Evolutionary conservation across 306 rosid genomes (phyloP).

Genomic region (Quillaja saponaria): DNA sequence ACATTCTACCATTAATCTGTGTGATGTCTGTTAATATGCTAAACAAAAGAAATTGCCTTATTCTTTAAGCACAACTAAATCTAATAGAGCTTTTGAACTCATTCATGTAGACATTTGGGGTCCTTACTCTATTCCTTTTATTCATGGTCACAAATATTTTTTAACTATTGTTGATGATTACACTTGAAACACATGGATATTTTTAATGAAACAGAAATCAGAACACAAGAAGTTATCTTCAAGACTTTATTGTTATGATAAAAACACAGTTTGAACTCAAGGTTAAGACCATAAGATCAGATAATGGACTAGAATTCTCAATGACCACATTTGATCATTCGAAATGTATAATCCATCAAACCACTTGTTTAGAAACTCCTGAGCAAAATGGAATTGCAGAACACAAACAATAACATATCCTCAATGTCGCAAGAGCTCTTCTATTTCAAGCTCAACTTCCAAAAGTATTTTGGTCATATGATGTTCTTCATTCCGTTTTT

Average conservation of each 20-base stretch:
- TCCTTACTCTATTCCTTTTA: neutral
- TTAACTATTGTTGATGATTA: neutral
- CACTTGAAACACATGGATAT: neutral
- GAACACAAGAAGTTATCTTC: neutral
- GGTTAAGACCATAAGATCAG: neutral
- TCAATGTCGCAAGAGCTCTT: neutral
- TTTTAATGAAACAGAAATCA: neutral
- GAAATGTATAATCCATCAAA: neutral
- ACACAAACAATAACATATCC: neutral
- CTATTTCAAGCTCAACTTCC: neutral
- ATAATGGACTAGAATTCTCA: neutral
- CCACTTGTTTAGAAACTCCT: neutral
- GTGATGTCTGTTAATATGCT: neutral
- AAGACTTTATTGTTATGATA: neutral
- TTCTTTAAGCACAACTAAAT: neutral
- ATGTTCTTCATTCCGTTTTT: neutral
- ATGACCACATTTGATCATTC: neutral
- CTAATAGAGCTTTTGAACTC: neutral
- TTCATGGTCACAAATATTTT: neutral
- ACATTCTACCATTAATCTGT: neutral
- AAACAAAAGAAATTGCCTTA: neutral
- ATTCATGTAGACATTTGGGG: slow-evolving; percentile 6
- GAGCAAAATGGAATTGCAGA: neutral
- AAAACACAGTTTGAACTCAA: neutral
- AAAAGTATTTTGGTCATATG: neutral